A percentile compares a stretch with the other conserved stretches of the same genome.
Conservation (phyloP, 805 yeast species). For the Komagataella pastoris region DNA sequence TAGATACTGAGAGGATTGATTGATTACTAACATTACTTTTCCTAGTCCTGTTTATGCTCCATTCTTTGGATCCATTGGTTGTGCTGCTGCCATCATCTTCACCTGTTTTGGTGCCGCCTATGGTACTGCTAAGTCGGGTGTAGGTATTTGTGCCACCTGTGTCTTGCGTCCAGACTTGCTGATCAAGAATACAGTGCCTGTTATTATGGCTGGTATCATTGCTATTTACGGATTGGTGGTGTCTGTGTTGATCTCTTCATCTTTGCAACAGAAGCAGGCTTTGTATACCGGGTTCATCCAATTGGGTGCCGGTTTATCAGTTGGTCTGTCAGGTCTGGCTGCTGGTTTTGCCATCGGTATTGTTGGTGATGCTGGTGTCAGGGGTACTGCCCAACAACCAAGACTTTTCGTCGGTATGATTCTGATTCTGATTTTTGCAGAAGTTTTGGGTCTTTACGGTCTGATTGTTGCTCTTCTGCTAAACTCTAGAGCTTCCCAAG, state of each 20-base stretch:
- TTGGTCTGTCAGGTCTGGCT: constrained; percentile 93
- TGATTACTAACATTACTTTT: constrained; percentile 6
- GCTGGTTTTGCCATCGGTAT: constrained; percentile 98
- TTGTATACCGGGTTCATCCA: constrained; percentile 95
- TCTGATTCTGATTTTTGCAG: constrained; percentile 88
- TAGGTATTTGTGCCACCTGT: constrained; percentile 97
- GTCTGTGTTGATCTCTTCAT: constrained; percentile 84
- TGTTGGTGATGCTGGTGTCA: constrained; percentile 93
- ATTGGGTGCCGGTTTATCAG: constrained; percentile 95
- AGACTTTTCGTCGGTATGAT: constrained; percentile 90
- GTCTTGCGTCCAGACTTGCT: constrained; percentile 94
- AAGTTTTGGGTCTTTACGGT: constrained; percentile 92
- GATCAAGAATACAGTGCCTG: constrained; percentile 91
- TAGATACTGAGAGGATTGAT: background rate
- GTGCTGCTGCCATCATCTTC: constrained; percentile 98
- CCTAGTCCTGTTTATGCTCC: constrained; percentile 75
- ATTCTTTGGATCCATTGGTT: constrained; percentile 98
- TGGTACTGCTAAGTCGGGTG: constrained; percentile 99
- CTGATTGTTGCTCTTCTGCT: constrained; percentile 94
- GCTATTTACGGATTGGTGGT: constrained; percentile 97
- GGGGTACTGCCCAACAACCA: constrained; percentile 91
- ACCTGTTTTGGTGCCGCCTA: constrained; percentile 98
- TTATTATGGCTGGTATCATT: constrained; percentile 98
- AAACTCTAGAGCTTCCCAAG: constrained; percentile 96
- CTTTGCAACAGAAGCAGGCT: constrained; percentile 82